Conservation (phyloP, 1,284 basidiomycete species). For the Cystobasidium sp. region DNA sequence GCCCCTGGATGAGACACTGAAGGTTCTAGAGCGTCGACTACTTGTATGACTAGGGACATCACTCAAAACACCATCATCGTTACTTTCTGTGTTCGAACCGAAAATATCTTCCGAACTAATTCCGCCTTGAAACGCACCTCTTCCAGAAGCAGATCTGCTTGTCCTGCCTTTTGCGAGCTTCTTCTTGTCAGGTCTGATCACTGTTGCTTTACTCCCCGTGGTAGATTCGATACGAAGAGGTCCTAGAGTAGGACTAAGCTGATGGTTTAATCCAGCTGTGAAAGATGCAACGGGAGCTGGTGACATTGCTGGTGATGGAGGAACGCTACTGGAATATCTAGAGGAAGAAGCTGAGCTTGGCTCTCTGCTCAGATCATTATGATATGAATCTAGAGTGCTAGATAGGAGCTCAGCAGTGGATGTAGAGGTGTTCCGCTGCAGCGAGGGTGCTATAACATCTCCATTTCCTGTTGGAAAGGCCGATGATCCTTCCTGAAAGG, state of each 20-base stretch:
- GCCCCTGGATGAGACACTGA: conserved; percentile 8
- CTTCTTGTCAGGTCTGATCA: conserved; percentile 28
- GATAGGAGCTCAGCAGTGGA: conserved; percentile 26
- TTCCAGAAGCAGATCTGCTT: background rate
- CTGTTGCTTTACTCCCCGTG: conserved; percentile 30
- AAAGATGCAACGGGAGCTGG: conserved; percentile 29
- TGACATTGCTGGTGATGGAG: conserved; percentile 20
- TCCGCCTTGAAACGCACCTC: conserved; percentile 16
- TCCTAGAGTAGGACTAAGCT: conserved; percentile 15
- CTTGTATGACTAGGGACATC: conserved; percentile 3
- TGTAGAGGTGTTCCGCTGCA: conserved; percentile 12
- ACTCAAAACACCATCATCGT: conserved; percentile 16
- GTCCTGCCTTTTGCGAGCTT: background rate
- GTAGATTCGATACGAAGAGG: conserved; percentile 35
- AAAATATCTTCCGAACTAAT: conserved; percentile 40
- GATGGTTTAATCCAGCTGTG: conserved; percentile 34
- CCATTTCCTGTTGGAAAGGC: conserved; percentile 1
- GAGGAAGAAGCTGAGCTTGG: conserved; percentile 24
- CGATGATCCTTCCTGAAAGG: background rate
- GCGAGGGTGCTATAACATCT: background rate
- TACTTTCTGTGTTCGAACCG: conserved; percentile 17
- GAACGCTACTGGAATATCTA: conserved; percentile 19
- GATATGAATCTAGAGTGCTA: conserved; percentile 11
- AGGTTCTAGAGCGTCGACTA: conserved; percentile 8
- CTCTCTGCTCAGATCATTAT: conserved; percentile 8